Evolutionary conservation across 2,329 filamentous ascomycete genomes (phyloP), one percentile per base, ranked within the genome.

Genomic region (Colletotrichum filicis): DNA sequence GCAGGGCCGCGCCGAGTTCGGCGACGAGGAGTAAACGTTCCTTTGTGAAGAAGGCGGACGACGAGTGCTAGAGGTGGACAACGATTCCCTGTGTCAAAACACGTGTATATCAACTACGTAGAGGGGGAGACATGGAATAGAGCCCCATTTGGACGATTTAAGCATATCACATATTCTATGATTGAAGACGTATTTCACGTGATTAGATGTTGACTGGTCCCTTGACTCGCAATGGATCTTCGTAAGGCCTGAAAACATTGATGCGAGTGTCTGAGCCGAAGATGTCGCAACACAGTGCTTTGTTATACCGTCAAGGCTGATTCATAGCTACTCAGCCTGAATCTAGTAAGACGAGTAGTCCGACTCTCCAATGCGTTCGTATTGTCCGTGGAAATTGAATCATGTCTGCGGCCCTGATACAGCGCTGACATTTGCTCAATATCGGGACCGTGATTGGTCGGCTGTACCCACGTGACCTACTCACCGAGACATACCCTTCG

Each of bases 1-100:
- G 90, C 86, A 88, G 68, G 93, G 93, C 65, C 92, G 92, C 78
- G 87, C 86, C 73, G 87, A 88, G 85, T 85, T 85, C 75, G 83
- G 42, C 65, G 85, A 82, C 19, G 76, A 78, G 72, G 85, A 86
- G 79, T 87, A 85, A 82, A 77, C 9, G 3, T 26, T 16, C 3
- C 24, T 42, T 24, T 12, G 65, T 14, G 35, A 60, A 35, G 24
- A 26, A 16, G 55, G 62, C 30, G 69, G 37, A 74, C 55, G 74
- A 73, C 30, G 30, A 68, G 77, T 79, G 77, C 75, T 79, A 77
- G 78, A 78, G 69, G 74, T 75, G 79, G 79, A 77, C 59, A 72
- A 74, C 83, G 85, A 85, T 79, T 85, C 83, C 82, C 85, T 80
- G 79, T 79, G 78, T 79, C 83, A 82, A 82, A 74, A 73, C 73